Base-by-base conservation (phyloP, 805 yeast genomes). In the Pichia cabralensis region DNA sequence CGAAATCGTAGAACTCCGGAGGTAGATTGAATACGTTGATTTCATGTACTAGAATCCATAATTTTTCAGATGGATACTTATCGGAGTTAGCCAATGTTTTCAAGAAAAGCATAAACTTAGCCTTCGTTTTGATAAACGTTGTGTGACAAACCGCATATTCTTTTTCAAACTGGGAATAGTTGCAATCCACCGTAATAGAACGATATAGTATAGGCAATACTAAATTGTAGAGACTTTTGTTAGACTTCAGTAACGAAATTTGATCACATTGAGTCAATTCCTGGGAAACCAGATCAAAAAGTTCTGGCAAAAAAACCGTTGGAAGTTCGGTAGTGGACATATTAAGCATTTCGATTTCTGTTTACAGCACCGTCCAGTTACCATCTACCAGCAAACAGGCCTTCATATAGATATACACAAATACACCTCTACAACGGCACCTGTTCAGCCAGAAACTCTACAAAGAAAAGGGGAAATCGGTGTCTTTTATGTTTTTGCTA, bases 1-100 rank as follows among this genome's bases (percentile, higher is more conserved):
- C 55, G 26, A 54, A 47, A 21, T 53, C 53, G 17, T 52, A 49
- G 34, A 52, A 52, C 24, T 54, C 58, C 13, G 38, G 36, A 12
- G 56, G 56, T 11, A 49, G 30, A 21, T 38, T 33, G 2, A 40
- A 40, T 3, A 53, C 47, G 5, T 29, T 22, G 15, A 54, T 37
- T 6, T 23, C 5, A 6, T 28, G 27, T 4, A 38, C 33, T 6
- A 24, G 21, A 3, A 12, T n/a, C 30, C 38, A 36, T 15, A 35
- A 28, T 3, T 16, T 26, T 2, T 11, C 5, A n/a, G 15, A 17
- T 9, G 20, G 12, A 6, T n/a, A 18, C 14, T 30, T 26, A 10
- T n/a, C n/a, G n/a, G n/a, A n/a, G n/a, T n/a, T n/a, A n/a, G n/a
- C 19, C 19, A 37, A 23, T 5, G 31, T 18, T n/a, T 28, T 38